phyloP scores from a whole-genome alignment of 371 early-diverging fungal species.

The Syncephalastrum contaminatum region DNA sequence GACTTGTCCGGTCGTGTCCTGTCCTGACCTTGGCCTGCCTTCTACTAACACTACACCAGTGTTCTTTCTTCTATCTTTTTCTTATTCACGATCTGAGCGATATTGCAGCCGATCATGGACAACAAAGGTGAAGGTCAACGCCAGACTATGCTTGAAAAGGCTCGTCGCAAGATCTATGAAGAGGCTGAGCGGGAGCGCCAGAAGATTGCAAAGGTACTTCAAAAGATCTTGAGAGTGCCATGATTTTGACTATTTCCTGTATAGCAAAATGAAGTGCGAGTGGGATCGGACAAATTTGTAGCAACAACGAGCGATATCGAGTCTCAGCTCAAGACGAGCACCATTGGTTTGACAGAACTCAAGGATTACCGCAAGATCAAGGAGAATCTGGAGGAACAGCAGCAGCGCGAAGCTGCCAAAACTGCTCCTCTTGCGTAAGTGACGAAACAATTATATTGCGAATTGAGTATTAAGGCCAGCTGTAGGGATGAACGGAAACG shows the following conservation, averaged over 20 bases:
- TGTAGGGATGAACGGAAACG: slow-evolving; percentile 56
- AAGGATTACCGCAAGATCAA: slow-evolving; percentile 89
- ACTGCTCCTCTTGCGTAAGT: slow-evolving; percentile 51
- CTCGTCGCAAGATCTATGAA: slow-evolving; percentile 70
- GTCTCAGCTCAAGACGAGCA: slow-evolving; percentile 80
- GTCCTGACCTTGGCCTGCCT: no score
- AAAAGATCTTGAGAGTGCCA: background rate
- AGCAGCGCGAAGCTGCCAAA: slow-evolving; percentile 73
- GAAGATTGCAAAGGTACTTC: slow-evolving; percentile 70
- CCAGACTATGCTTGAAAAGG: slow-evolving; percentile 71
- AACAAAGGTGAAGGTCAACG: slow-evolving; percentile 67
- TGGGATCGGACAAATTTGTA: slow-evolving; percentile 82
- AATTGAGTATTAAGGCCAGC: no score
- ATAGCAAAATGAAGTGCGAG: slow-evolving; percentile 70
- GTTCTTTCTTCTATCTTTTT: no score
- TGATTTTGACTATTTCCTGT: background rate
- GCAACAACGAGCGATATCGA: slow-evolving; percentile 77
- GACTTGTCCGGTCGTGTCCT: no score
- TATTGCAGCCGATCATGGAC: slow-evolving; percentile 27
- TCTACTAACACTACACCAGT: no score
- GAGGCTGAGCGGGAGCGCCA: slow-evolving; percentile 76
- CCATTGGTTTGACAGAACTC: slow-evolving; percentile 86
- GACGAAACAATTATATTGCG: background rate
- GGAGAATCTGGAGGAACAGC: slow-evolving; percentile 77
- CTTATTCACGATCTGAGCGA: background rate